Conservation (phyloP, 768 basidiomycete genomes). For the Obba rivulosa region DNA sequence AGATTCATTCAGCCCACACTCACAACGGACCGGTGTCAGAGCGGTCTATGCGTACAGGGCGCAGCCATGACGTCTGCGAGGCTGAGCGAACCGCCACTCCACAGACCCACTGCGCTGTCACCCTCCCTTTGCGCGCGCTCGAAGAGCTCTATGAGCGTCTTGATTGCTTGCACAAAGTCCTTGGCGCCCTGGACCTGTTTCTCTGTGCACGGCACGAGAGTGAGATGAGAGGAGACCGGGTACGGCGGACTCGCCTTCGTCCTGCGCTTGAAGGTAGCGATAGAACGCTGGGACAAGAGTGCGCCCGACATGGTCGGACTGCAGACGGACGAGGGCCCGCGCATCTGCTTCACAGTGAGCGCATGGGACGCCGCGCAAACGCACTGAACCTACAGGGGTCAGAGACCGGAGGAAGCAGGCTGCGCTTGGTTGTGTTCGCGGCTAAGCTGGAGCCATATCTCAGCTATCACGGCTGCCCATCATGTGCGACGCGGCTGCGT, state of each 20-base stretch:
- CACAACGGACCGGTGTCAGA: slow-evolving; percentile 2
- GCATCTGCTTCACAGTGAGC: slow-evolving; percentile 41
- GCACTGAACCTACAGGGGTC: slow-evolving; percentile 49
- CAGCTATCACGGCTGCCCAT: neutral
- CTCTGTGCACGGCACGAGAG: slow-evolving; percentile 5
- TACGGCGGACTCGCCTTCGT: slow-evolving; percentile 18
- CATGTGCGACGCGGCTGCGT: neutral
- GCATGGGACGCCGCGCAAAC: too few species aligned
- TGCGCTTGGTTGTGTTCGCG: slow-evolving; percentile 38
- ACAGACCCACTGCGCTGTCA: slow-evolving; percentile 47
- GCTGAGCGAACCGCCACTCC: slow-evolving; percentile 49
- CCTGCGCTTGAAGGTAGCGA: slow-evolving; percentile 69
- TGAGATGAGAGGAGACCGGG: neutral
- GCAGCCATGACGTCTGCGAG: slow-evolving; percentile 64
- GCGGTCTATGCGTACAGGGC: slow-evolving; percentile 47
- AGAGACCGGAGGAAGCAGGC: slow-evolving; percentile 50
- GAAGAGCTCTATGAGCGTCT: slow-evolving; percentile 46
- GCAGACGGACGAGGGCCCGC: slow-evolving; percentile 59
- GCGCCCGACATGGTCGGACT: slow-evolving; percentile 64
- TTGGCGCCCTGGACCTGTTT: slow-evolving; percentile 47
- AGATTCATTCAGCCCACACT: neutral
- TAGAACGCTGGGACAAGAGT: slow-evolving; percentile 67
- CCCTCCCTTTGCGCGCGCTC: slow-evolving; percentile 42
- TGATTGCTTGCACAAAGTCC: slow-evolving; percentile 50
- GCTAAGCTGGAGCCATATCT: slow-evolving; percentile 38